Percentiles rank a stretch among this genome's conserved stretches.
Conservation (phyloP, 768 basidiomycete genomes). For the Amanita muscaria region DNA sequence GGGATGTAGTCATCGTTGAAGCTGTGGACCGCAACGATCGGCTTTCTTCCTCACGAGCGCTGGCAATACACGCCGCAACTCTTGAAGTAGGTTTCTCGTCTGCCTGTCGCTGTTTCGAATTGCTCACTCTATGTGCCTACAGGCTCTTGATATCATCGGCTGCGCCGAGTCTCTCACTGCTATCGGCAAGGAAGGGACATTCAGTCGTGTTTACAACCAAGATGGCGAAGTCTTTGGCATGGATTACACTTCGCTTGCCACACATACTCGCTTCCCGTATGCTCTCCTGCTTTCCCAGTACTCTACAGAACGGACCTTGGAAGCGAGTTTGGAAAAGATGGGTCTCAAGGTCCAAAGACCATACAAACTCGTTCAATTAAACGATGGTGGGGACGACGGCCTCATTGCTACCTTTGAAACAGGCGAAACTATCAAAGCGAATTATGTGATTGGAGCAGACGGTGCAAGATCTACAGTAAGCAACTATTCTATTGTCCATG, state of each 20-base stretch:
- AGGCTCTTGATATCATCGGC: constrained; percentile 40
- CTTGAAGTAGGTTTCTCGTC: constrained; percentile 39
- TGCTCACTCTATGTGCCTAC: too few relatives aligned
- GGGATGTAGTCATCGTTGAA: constrained; percentile 37
- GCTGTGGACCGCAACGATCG: constrained; percentile 19
- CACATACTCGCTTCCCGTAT: constrained; percentile 37
- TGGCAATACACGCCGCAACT: constrained; percentile 42
- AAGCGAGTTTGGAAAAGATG: constrained; percentile 21
- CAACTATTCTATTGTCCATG: neutral
- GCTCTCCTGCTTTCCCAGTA: constrained; percentile 35
- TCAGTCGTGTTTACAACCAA: constrained; percentile 22
- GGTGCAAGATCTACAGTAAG: constrained; percentile 37
- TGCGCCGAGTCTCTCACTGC: constrained; percentile 30
- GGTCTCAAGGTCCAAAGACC: constrained; percentile 29
- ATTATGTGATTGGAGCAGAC: constrained; percentile 45
- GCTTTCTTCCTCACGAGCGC: constrained; percentile 29
- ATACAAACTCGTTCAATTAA: constrained; percentile 31
- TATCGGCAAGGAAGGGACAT: constrained; percentile 25
- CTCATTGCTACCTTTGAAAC: constrained; percentile 38
- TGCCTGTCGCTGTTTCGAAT: too few relatives aligned
- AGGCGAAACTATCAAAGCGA: constrained; percentile 33
- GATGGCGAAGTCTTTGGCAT: constrained; percentile 18
- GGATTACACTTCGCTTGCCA: constrained; percentile 25
- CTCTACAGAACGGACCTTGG: constrained; percentile 34
- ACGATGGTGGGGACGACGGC: constrained; percentile 19